Conservation (phyloP, 2,329 filamentous ascomycete species). For the Neonectria magnoliae region DNA sequence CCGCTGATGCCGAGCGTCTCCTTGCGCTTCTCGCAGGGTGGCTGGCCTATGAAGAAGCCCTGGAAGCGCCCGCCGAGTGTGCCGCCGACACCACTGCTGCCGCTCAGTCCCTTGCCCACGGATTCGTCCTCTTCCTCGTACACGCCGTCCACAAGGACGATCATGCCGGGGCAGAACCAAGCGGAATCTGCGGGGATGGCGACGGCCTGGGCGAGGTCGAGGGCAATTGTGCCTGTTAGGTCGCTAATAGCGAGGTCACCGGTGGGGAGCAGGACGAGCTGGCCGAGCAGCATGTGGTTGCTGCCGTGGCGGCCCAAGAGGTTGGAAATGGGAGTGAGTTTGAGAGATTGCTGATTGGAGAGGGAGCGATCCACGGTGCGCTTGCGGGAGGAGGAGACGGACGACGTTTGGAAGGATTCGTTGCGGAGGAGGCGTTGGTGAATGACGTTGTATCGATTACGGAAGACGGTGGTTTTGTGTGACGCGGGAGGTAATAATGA, state of each 20-base stretch:
- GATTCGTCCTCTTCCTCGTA: constrained; percentile 92
- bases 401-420: constrained; percentile 88
- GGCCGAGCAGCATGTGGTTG: constrained; percentile 86
- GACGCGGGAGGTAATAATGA: constrained; percentile 79
- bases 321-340: constrained; percentile 85
- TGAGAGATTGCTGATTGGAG: constrained; percentile 77
- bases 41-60: constrained; percentile 89
- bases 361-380: constrained; percentile 67
- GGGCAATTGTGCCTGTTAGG: constrained; percentile 83
- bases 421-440: constrained; percentile 93
- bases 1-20: constrained; percentile 78
- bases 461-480: constrained; percentile 86
- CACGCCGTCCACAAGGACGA: constrained; percentile 92
- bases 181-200: constrained; percentile 86
- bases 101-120: constrained; percentile 74
- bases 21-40: constrained; percentile 86
- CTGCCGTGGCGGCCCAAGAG: constrained; percentile 82
- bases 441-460: constrained; percentile 90
- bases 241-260: constrained; percentile 87
- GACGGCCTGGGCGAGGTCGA: constrained; percentile 84
- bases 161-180: constrained; percentile 96
- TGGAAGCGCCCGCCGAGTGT: constrained; percentile 93
- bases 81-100: constrained; percentile 84
- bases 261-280: constrained; percentile 82
- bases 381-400: constrained; percentile 70